These are phyloP conservation scores for Dactylellina haptotyla DNA, from an alignment of 2,329 filamentous ascomycete species.

Conservation along the genomic window DNA sequence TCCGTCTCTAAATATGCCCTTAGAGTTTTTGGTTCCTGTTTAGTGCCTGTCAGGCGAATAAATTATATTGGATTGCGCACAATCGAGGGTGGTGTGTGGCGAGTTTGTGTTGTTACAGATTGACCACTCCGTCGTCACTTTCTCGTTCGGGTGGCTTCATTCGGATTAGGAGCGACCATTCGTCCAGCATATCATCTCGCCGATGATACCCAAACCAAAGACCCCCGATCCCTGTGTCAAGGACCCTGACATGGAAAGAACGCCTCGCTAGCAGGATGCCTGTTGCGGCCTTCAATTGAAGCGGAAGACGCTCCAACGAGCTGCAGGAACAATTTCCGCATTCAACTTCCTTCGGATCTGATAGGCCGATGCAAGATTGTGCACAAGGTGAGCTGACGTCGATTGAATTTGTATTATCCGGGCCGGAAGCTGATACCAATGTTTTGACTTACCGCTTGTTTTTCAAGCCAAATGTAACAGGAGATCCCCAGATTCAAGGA, in stretches of 20 bases:
- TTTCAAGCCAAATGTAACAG: too few species aligned
- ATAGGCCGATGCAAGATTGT: background rate
- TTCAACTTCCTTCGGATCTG: background rate
- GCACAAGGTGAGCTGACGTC: too few species aligned
- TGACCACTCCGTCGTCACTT: conserved; percentile 18
- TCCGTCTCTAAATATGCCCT: conserved; percentile 6
- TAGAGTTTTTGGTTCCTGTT: background rate
- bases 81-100: background rate
- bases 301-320: conserved; percentile 6
- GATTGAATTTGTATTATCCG: too few species aligned
- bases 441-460: too few species aligned
- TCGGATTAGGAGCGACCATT: conserved; percentile 9
- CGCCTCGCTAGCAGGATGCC: background rate
- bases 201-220: conserved; percentile 21
- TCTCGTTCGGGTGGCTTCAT: conserved; percentile 29
- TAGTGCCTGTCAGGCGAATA: background rate
- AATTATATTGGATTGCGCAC: background rate
- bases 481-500: too few species aligned
- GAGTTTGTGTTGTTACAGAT: conserved; percentile 15
- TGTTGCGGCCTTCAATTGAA: conserved; percentile 5
- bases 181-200: conserved; percentile 8
- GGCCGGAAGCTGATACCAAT: too few species aligned
- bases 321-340: conserved; percentile 13
- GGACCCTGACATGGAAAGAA: background rate
- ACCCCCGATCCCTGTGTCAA: conserved; percentile 2